phyloP scores from a whole-genome alignment of 2,329 filamentous ascomycete genomes.

The Aspergillus ibericus region DNA sequence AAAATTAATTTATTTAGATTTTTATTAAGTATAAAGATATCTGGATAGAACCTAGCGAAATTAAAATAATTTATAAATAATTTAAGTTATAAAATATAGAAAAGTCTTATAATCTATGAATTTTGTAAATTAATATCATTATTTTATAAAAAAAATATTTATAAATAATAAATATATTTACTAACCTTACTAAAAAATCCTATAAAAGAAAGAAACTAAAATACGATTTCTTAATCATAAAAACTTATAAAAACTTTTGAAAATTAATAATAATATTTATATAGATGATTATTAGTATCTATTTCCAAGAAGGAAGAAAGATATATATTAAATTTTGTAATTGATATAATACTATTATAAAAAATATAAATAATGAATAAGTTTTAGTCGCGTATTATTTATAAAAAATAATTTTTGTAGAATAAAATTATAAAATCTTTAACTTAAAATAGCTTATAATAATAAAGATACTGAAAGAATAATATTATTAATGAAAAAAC shows the following conservation, averaged over 20 bases:
- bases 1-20: background rate
- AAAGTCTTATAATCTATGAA: background rate
- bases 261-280: background rate
- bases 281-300: background rate
- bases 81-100: background rate
- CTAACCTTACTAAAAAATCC: background rate
- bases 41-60: background rate
- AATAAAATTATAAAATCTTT: background rate
- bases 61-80: background rate
- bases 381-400: constrained; percentile 3
- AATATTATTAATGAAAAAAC: constrained; percentile 1
- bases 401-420: background rate
- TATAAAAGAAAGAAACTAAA: background rate
- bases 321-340: background rate
- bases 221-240: background rate
- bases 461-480: constrained; percentile 3
- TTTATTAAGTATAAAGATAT: background rate
- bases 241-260: background rate
- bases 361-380: background rate
- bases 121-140: background rate
- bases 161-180: background rate
- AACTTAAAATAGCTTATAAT: background rate
- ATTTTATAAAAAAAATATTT: background rate
- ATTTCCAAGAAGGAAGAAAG: background rate
- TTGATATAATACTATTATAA: background rate